Base-by-base conservation (phyloP, 352 stramenopile genomes). In the Pythium rhizo-oryzae region DNA sequence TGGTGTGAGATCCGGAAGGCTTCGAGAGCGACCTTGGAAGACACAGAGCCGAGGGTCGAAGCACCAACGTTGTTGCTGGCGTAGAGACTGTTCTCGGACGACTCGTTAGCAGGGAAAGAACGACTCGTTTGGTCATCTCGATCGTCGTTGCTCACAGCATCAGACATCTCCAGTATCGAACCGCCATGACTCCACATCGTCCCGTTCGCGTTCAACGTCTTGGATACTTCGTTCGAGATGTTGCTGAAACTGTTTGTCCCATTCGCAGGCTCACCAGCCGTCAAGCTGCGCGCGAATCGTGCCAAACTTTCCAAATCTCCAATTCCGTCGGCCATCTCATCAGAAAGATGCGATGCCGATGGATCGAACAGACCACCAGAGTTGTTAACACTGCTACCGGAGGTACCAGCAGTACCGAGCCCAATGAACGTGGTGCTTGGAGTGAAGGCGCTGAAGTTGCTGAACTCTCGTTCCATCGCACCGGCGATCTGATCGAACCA, bases 401-500 rank as follows among this genome's bases (percentile, higher is more conserved):
- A 58, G 47, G 39, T 43, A n/a, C n/a, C n/a, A 16, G 59, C 58
- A 24, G 23, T 28, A 12, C 66, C 58, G 4, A 46, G 21, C 5
- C 54, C 39, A 8, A 24, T 47, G 16, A 60, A 23, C n/a, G 58
- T 70, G 18, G 61, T 49, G 39, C 57, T 70, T 63, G 69, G 62
- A 51, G 55, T 72, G 18, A 72, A 60, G 49, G 46, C 21, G 33
- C 68, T 80, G n/a, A 72, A 67, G 28, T 74, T 74, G 41, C 79
- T 74, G 59, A 79, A 68, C 62, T 82, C 76, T 28, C 78, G 73
- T 39, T 89, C 76, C 67, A 81, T 73, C 77, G 80, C 65, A 49
- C 55, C 70, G 12, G 85, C 70, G 13, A 94, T 76, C 41, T 91
- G 80, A 37, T 92, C 77, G 54, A 93, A 94, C 88, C 88, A 96